phyloP scores from a whole-genome alignment of 257 asterid species.

The Solanum commersonii region DNA sequence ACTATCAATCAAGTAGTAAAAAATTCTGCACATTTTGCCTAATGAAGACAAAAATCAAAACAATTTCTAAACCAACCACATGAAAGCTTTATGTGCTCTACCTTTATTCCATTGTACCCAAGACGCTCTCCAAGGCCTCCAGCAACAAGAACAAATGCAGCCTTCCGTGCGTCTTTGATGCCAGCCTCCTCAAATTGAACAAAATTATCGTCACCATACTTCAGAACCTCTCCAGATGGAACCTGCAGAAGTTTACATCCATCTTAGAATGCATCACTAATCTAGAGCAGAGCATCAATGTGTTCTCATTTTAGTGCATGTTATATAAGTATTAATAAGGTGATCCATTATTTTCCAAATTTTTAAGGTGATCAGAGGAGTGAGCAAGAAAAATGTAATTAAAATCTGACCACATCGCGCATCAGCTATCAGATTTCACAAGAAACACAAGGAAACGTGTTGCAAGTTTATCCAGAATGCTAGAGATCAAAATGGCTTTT shows the following conservation, averaged over 20 bases:
- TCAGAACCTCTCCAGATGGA: constrained; percentile 86
- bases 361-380: background rate
- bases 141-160: constrained; percentile 97
- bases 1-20: background rate
- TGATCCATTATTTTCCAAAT: background rate
- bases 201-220: constrained; percentile 61
- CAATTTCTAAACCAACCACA: background rate
- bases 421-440: background rate
- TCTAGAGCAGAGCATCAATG: background rate
- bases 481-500: background rate
- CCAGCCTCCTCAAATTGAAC: constrained; percentile 72
- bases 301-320: background rate
- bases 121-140: constrained; percentile 99
- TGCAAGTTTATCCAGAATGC: background rate
- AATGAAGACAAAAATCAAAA: background rate
- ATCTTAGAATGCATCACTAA: background rate
- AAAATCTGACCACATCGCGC: background rate
- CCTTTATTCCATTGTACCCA: constrained; percentile 97
- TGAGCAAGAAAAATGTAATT: background rate
- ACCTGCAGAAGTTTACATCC: constrained; percentile 38
- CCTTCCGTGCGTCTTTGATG: constrained; percentile 71
- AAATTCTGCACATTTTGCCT: background rate
- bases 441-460: background rate
- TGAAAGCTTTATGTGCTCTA: constrained; percentile 7
- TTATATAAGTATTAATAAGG: background rate